Evolutionary conservation across 495 filamentous ascomycete species (phyloP), one percentile per base, ranked within the genome.

Genomic region (Penicillium longicatenatum): DNA sequence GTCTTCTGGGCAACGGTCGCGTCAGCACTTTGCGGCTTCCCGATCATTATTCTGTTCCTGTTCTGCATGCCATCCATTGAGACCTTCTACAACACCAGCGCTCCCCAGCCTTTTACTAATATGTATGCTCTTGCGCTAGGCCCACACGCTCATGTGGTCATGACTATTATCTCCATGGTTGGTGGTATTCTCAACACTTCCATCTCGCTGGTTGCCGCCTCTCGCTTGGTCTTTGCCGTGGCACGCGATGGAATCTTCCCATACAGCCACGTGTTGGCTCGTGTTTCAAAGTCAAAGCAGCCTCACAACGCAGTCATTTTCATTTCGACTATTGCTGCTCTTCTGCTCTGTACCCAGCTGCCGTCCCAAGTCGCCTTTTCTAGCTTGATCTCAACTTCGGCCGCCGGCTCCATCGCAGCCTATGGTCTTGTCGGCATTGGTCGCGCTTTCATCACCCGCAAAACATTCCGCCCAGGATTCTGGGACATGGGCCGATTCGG

Each of bases 41-140:
- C 70, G 6, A 74, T 74, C 35, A 74, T 74, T 17, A 62, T 74
- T 16, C 45, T 72, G 19, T 74, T 74, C 54, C 50, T 74, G 4
- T 74, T 74, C 49, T 74, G 70, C 52, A 70, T 74, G 69, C 69
- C 69, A 9, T 50, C 66, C 1, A 71, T 72, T 29, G 69, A 72
- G 55, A 66, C 59, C 0, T 68, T 72, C 37, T 70, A 68, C 53
- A 35, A 64, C 33, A 70, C 65, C 44, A 63, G 50, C 19, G 68
- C 60, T 21, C 73, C 73, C 8, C 73, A 75, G 55, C 71, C 71
- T n/a, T 75, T 75, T 50, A 67, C 74, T 49, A 64, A 70, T 50
- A 66, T 75, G 63, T 74, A 75, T 35, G 69, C 73, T 1, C 37
- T 71, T 19, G 70, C 66, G 5, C 62, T 74, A 5, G 73, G 73